Evolutionary conservation across 2,329 filamentous ascomycete species (phyloP).

Genomic region (Clarireedia hainanense): DNA sequence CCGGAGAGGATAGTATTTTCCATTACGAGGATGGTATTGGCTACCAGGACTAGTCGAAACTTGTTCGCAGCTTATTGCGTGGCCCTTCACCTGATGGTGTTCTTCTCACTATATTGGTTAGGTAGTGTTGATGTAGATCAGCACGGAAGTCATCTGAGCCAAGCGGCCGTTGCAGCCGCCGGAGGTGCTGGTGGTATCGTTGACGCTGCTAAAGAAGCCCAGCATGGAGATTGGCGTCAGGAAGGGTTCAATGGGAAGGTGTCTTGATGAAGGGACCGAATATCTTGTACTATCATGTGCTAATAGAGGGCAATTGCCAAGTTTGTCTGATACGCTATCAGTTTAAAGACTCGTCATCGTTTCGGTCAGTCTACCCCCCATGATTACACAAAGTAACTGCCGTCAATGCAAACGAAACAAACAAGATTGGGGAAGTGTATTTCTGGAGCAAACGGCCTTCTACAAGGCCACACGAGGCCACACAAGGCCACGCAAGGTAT

Average conservation of each 20-base stretch:
- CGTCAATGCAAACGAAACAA: background rate
- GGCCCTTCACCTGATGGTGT: conserved; percentile 79
- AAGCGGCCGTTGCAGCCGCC: conserved; percentile 37
- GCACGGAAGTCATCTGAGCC: conserved; percentile 24
- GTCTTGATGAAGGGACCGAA: conserved; percentile 14
- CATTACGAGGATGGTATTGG: conserved; percentile 81
- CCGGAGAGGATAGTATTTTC: conserved; percentile 88
- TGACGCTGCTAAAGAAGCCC: conserved; percentile 28
- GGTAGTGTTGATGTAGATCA: conserved; percentile 60
- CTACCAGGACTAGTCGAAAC: conserved; percentile 84
- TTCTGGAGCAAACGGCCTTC: background rate
- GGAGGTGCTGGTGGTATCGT: conserved; percentile 34
- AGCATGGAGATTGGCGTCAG: conserved; percentile 54
- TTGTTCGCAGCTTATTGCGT: conserved; percentile 90
- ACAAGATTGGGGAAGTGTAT: background rate
- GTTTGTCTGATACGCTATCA: background rate
- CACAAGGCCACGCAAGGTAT: background rate
- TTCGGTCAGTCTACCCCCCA: background rate
- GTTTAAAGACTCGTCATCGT: background rate
- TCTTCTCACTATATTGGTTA: conserved; percentile 79
- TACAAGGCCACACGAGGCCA: background rate
- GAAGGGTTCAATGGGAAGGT: conserved; percentile 34
- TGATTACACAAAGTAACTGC: background rate
- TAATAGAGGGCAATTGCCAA: conserved; percentile 15
- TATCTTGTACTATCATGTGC: conserved; percentile 23